A percentile compares a stretch with the other conserved stretches of the same genome.
phyloP scores from a whole-genome alignment of 768 basidiomycete genomes.

The Coprinopsis sp. region DNA sequence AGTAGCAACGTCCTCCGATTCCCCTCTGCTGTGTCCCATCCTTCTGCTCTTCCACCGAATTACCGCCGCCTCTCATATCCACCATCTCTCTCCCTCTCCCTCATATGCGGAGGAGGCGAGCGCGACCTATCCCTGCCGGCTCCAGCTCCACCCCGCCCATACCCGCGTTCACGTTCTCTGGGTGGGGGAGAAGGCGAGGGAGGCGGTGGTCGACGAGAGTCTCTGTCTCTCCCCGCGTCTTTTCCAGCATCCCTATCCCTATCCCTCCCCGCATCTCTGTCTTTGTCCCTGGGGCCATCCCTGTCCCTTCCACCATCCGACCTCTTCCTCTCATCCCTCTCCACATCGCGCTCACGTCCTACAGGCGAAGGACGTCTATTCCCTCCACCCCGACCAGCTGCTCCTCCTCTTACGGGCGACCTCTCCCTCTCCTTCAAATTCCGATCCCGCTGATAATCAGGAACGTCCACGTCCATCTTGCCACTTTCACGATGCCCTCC shows the following conservation, averaged over 20 bases:
- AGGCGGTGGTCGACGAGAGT: constrained; percentile 1
- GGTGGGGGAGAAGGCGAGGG: constrained; percentile 21
- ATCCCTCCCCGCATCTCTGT: neutral
- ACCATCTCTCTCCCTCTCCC: constrained; percentile 19
- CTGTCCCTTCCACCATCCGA: neutral
- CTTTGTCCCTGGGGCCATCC: neutral
- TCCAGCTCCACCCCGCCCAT: neutral
- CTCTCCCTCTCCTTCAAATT: too few species aligned
- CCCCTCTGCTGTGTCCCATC: constrained; percentile 8
- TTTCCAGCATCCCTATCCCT: neutral
- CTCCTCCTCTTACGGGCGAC: too few species aligned
- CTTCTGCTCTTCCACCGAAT: constrained; percentile 2
- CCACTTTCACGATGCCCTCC: too few species aligned
- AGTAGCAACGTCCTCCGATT: constrained; percentile 6
- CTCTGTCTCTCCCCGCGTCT: too few species aligned
- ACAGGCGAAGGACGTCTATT: too few species aligned
- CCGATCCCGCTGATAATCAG: too few species aligned
- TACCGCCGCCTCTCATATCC: constrained; percentile 17
- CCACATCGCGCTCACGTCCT: too few species aligned
- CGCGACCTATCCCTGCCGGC: constrained; percentile 18
- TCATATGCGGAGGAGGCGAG: constrained; percentile 21
- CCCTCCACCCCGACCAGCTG: too few species aligned
- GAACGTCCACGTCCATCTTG: too few species aligned
- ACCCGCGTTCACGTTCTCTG: constrained; percentile 6
- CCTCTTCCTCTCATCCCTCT: too few species aligned